These are phyloP conservation scores for Phaeosphaeriaceae sp. DNA, from an alignment of 2,329 filamentous ascomycete species.

Conservation along the genomic window DNA sequence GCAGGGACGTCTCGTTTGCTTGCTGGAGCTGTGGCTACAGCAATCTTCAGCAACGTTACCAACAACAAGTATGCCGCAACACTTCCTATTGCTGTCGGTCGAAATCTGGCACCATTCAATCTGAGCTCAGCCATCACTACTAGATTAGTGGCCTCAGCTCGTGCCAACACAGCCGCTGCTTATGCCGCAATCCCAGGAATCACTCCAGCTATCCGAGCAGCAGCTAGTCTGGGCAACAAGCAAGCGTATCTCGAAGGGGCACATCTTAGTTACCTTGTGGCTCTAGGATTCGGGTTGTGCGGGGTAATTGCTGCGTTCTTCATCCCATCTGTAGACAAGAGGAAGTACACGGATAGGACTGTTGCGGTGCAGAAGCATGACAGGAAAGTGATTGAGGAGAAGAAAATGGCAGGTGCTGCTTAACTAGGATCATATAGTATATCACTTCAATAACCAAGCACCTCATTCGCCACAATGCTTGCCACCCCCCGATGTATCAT, in stretches of 20 bases:
- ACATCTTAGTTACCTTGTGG: slow-evolving; percentile 38
- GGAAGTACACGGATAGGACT: slow-evolving; percentile 37
- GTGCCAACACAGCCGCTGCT: slow-evolving; percentile 30
- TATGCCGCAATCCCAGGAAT: slow-evolving; percentile 39
- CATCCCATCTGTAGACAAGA: slow-evolving; percentile 32
- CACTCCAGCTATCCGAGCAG: slow-evolving; percentile 33
- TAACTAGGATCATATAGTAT: neutral
- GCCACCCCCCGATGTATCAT: no score
- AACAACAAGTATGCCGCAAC: slow-evolving; percentile 35
- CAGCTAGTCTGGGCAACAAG: slow-evolving; percentile 33
- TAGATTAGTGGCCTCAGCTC: slow-evolving; percentile 29
- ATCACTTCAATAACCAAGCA: no score
- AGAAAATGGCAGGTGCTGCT: slow-evolving; percentile 13
- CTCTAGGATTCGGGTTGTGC: slow-evolving; percentile 37
- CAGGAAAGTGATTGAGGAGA: slow-evolving; percentile 27
- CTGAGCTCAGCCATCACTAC: slow-evolving; percentile 19
- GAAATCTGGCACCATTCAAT: slow-evolving; percentile 24
- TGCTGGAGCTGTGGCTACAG: slow-evolving; percentile 36
- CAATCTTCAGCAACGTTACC: slow-evolving; percentile 36
- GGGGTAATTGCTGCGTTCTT: slow-evolving; percentile 38
- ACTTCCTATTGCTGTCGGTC: slow-evolving; percentile 20
- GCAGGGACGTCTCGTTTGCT: slow-evolving; percentile 38
- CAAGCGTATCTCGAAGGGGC: slow-evolving; percentile 36
- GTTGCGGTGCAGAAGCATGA: slow-evolving; percentile 38
- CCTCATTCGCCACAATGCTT: no score